Evolutionary conservation across 129 eudicot genomes (phyloP).

Genomic region (Rutidosis leptorrhynchoides): DNA sequence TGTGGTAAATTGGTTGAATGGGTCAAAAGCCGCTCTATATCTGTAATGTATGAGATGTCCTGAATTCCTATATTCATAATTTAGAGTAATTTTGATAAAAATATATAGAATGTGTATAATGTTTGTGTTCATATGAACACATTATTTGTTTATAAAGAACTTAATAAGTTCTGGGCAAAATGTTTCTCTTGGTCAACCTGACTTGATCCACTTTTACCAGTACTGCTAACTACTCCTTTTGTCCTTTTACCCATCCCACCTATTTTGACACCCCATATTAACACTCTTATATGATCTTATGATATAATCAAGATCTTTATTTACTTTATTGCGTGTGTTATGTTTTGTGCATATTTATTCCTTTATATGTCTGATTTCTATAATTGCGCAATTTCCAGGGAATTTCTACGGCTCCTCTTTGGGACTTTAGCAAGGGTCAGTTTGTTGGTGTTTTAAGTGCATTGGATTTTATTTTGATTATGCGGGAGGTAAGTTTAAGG

Average conservation of each 20-base stretch:
- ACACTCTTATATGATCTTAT: constrained; percentile 12
- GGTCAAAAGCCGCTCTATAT: background rate
- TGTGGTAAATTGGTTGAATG: background rate
- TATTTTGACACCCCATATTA: background rate
- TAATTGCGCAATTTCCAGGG: constrained; percentile 57
- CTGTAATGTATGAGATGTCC: background rate
- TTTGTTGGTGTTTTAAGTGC: constrained; percentile 93
- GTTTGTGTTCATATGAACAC: background rate
- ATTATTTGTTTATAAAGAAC: background rate
- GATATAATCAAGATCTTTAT: constrained; percentile 5
- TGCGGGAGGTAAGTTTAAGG: constrained; percentile 69
- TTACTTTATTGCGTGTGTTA: background rate
- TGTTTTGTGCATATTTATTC: constrained; percentile 26
- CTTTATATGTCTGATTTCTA: constrained; percentile 28
- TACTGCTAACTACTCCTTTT: background rate
- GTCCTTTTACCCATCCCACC: background rate
- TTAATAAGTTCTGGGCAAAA: background rate
- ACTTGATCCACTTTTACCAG: background rate
- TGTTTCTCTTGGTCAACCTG: background rate
- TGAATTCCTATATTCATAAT: background rate
- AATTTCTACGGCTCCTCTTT: constrained; percentile 72
- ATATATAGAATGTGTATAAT: background rate
- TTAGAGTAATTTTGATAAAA: background rate
- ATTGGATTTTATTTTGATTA: constrained; percentile 79
- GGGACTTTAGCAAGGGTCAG: constrained; percentile 75